phyloP scores from a whole-genome alignment of 2,329 filamentous ascomycete species.

The Clathrospora elynae region DNA sequence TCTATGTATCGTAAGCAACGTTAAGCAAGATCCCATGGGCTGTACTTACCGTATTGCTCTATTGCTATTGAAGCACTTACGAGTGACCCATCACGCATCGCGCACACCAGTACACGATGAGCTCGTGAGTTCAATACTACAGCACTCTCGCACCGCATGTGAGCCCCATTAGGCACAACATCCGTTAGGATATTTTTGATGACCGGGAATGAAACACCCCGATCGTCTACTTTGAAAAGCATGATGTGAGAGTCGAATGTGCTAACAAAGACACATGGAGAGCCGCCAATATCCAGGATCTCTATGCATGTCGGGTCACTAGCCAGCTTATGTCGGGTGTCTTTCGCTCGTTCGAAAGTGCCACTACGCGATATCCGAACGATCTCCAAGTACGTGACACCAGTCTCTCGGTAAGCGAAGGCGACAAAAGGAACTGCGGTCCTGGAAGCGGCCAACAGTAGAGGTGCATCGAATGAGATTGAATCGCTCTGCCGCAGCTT shows the following conservation, averaged over 20 bases:
- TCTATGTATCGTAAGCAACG: constrained; percentile 9
- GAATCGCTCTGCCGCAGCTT: constrained; percentile 21
- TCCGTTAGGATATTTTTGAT: constrained; percentile 19
- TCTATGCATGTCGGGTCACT: constrained; percentile 45
- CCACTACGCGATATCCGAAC: constrained; percentile 24
- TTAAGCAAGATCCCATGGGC: background rate
- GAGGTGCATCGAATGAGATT: constrained; percentile 19
- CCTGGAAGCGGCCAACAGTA: constrained; percentile 31
- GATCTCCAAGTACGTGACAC: constrained; percentile 30
- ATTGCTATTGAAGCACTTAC: constrained; percentile 20
- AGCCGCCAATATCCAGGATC: constrained; percentile 29
- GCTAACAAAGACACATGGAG: constrained; percentile 35
- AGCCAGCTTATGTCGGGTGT: constrained; percentile 22
- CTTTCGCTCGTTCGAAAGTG: constrained; percentile 14
- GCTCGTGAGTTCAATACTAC: constrained; percentile 23
- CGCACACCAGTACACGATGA: constrained; percentile 38
- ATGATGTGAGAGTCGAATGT: constrained; percentile 32
- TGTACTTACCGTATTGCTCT: constrained; percentile 11
- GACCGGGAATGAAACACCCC: constrained; percentile 8
- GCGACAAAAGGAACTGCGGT: constrained; percentile 24
- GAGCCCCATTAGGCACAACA: constrained; percentile 4
- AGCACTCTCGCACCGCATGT: constrained; percentile 40
- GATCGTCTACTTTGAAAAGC: constrained; percentile 27
- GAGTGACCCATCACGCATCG: constrained; percentile 44
- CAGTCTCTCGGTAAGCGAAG: constrained; percentile 25